phyloP scores from a whole-genome alignment of 805 yeast genomes.

The Candida boidinii region DNA sequence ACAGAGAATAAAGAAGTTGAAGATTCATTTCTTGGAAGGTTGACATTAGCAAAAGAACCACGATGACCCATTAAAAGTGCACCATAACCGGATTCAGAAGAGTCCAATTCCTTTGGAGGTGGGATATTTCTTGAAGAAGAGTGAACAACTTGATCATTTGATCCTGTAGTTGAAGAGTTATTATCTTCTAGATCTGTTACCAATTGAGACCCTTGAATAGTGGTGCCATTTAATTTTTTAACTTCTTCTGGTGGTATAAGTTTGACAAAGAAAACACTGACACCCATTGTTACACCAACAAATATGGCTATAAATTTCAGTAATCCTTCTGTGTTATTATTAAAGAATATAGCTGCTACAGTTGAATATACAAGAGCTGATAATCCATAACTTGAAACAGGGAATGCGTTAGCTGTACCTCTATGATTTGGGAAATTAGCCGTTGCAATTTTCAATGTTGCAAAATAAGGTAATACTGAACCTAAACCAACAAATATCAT shows the following conservation, averaged over 20 bases:
- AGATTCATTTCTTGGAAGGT: slow-evolving; percentile 17
- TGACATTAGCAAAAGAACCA: slow-evolving; percentile 27
- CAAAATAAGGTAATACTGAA: slow-evolving; percentile 50
- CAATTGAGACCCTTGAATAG: slow-evolving; percentile 2
- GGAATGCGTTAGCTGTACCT: slow-evolving; percentile 63
- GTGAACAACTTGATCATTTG: not conserved
- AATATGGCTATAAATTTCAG: slow-evolving; percentile 45
- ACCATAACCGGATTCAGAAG: slow-evolving; percentile 3
- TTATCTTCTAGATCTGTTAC: slow-evolving; percentile 1
- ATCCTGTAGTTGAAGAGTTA: not conserved
- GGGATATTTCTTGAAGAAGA: slow-evolving; percentile 1
- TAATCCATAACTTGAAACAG: slow-evolving; percentile 62
- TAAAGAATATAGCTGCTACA: slow-evolving; percentile 44
- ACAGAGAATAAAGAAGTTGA: slow-evolving; percentile 22
- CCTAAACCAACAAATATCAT: slow-evolving; percentile 56
- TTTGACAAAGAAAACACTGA: slow-evolving; percentile 37
- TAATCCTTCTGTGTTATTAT: slow-evolving; percentile 44
- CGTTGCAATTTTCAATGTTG: slow-evolving; percentile 49
- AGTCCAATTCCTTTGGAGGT: not conserved
- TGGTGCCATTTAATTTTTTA: slow-evolving; percentile 9
- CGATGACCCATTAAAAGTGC: slow-evolving; percentile 22
- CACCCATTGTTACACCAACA: slow-evolving; percentile 38
- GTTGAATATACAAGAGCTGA: slow-evolving; percentile 60
- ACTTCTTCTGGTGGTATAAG: slow-evolving; percentile 22
- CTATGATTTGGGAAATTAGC: slow-evolving; percentile 63